Base-by-base conservation (phyloP, 768 basidiomycete genomes). In the Lentinula sp. region DNA sequence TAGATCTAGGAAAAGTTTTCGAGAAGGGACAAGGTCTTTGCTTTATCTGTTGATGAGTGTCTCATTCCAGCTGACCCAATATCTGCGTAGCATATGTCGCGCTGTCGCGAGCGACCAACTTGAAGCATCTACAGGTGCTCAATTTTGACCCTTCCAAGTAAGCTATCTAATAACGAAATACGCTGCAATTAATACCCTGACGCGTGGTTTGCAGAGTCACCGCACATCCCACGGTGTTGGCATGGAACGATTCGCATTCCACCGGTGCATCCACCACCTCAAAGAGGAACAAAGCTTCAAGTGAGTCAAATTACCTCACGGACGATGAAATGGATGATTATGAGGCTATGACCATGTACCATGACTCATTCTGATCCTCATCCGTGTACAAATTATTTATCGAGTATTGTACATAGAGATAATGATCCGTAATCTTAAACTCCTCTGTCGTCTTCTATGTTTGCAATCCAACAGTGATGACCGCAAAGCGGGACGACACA, bases 401-500 rank as follows among this genome's bases (percentile, higher is more conserved):
- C 28, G 3, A 28, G 28, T 28, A 28, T 28, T 28, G 28, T 28
- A 28, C 28, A 28, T 28, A 28, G 28, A 28, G 28, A 28, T 28
- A 28, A 28, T 28, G 28, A 28, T 28, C 4, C 28, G 28, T 3
- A 28, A 28, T 28, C 28, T 28, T 28, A 20, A 10, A 13, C n/a
- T 16, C 39, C 35, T n/a, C 16, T 54, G 6, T 37, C 23, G 10
- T 56, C 55, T 12, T 41, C 12, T 43, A 60, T 36, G 56, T 39
- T 37, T 28, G 35, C 20, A 6, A 62, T 51, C 90, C 90, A 92
- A 65, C 91, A 93, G 65, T 80, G 81, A 73, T 93, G 91, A 0
- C 91, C 91, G 72, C 91, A 93, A 4, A 91, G 91, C 46, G 89
- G 55, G 4, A 56, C 82, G 13, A 89, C 88, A 72, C 91, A 93